Percentiles rank a stretch among this genome's conserved stretches.
phyloP scores from a whole-genome alignment of 768 basidiomycete species.

The Leucosporidium creatinivorum region DNA sequence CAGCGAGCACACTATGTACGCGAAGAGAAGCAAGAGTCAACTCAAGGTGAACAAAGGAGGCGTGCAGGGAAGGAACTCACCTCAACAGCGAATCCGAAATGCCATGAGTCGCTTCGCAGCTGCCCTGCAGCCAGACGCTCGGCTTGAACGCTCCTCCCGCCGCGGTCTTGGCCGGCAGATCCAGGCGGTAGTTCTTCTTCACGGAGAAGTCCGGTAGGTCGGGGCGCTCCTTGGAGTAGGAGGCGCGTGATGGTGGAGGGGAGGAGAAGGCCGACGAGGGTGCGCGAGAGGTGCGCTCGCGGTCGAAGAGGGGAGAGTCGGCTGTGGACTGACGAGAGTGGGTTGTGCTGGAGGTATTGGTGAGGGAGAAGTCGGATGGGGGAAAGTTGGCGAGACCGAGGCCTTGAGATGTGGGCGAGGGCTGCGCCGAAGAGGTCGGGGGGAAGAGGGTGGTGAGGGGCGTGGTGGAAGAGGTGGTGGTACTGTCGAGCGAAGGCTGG shows the following conservation, averaged over 20 bases:
- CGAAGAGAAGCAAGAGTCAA: neutral
- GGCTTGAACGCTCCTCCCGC: constrained; percentile 16
- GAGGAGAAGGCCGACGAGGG: constrained; percentile 29
- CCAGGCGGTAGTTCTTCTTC: constrained; percentile 47
- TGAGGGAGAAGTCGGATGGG: neutral
- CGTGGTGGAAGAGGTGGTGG: constrained; percentile 16
- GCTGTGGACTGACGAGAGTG: constrained; percentile 13
- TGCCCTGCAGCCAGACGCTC: constrained; percentile 44
- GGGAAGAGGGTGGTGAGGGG: constrained; percentile 12
- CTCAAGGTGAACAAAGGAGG: constrained; percentile 34
- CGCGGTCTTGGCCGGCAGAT: constrained; percentile 16
- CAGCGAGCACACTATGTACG: neutral
- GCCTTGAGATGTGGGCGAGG: neutral
- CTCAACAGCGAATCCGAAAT: constrained; percentile 49
- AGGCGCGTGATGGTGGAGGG: constrained; percentile 14
- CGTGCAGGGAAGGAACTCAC: constrained; percentile 37
- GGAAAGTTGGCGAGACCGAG: neutral
- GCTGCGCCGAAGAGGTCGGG: neutral
- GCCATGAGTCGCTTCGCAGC: constrained; percentile 45
- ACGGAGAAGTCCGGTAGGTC: constrained; percentile 42
- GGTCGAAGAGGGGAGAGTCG: constrained; percentile 4
- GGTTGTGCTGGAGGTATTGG: constrained; percentile 6
- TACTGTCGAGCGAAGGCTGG: constrained; percentile 44
- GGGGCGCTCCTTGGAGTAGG: constrained; percentile 29
- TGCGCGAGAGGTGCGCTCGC: neutral